A percentile compares a stretch with the other conserved stretches of the same genome.
These are phyloP conservation scores for Hanseniaspora pseudoguilliermondii DNA, from an alignment of 805 yeast species.

Conservation along the genomic window DNA sequence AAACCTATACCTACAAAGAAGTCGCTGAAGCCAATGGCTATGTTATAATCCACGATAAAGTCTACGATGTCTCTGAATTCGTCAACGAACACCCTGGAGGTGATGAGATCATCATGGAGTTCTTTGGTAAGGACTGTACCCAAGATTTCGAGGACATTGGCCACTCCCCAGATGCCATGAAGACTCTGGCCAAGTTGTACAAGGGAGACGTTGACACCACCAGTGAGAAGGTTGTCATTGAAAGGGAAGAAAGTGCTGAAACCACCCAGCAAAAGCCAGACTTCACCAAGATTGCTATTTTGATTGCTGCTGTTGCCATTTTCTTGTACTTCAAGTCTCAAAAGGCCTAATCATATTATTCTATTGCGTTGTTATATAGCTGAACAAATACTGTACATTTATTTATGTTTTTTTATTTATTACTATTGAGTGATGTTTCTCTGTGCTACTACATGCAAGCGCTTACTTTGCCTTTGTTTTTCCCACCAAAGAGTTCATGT, in stretches of 20 bases:
- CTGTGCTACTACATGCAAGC: neutral
- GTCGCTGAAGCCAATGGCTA: constrained; percentile 68
- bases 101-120: constrained; percentile 62
- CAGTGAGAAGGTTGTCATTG: constrained; percentile 27
- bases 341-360: neutral
- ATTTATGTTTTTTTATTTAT: neutral
- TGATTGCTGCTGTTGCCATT: constrained; percentile 53
- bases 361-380: neutral
- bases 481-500: neutral
- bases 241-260: constrained; percentile 38
- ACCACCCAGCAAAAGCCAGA: constrained; percentile 37
- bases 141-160: constrained; percentile 83
- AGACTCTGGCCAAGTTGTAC: constrained; percentile 49
- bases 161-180: constrained; percentile 92
- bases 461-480: neutral
- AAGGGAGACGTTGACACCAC: constrained; percentile 72
- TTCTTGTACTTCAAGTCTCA: constrained; percentile 20
- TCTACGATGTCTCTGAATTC: constrained; percentile 65
- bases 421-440: no score
- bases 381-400: neutral
- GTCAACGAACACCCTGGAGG: constrained; percentile 63
- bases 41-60: constrained; percentile 72
- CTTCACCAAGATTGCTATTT: constrained; percentile 55
- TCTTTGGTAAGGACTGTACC: constrained; percentile 77
- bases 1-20: constrained; percentile 50